A percentile compares a stretch with the other conserved stretches of the same genome.
phyloP scores from a whole-genome alignment of 257 asterid species.

The Leonotis leonurus region DNA sequence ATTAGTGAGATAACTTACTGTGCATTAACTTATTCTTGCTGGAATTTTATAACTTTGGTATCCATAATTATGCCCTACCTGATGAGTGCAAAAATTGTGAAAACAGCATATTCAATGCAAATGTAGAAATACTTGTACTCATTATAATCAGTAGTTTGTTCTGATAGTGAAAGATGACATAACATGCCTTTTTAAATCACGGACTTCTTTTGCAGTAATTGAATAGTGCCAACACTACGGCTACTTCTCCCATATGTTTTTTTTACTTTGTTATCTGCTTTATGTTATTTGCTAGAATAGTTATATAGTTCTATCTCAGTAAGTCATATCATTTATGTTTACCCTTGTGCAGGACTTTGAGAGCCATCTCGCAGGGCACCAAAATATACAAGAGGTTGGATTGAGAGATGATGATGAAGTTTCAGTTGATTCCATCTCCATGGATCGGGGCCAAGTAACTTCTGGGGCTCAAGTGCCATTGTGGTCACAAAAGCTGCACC shows the following conservation, averaged over 20 bases:
- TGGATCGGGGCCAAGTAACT: constrained; percentile 36
- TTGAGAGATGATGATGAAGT: constrained; percentile 44
- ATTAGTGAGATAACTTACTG: too few species aligned
- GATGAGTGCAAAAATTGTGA: too few species aligned
- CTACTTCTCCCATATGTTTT: too few species aligned
- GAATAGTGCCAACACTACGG: background rate
- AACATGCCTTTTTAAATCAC: background rate
- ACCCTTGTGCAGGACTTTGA: constrained; percentile 41
- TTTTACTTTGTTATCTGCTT: background rate
- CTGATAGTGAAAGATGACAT: background rate
- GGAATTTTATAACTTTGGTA: too few species aligned
- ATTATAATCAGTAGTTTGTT: too few species aligned
- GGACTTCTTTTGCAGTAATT: background rate
- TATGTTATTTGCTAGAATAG: background rate
- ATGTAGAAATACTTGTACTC: background rate
- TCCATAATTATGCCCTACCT: too few species aligned
- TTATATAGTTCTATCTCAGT: background rate
- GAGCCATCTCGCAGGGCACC: constrained; percentile 33
- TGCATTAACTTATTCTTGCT: too few species aligned
- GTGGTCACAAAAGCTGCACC: constrained; percentile 39
- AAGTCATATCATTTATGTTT: constrained; percentile 1
- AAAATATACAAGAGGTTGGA: constrained; percentile 26
- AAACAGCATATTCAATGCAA: too few species aligned
- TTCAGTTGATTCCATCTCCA: constrained; percentile 49
- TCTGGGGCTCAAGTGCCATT: constrained; percentile 33